Base-by-base conservation (phyloP, 441 rosid genomes). In the Gossypium davidsonii region DNA sequence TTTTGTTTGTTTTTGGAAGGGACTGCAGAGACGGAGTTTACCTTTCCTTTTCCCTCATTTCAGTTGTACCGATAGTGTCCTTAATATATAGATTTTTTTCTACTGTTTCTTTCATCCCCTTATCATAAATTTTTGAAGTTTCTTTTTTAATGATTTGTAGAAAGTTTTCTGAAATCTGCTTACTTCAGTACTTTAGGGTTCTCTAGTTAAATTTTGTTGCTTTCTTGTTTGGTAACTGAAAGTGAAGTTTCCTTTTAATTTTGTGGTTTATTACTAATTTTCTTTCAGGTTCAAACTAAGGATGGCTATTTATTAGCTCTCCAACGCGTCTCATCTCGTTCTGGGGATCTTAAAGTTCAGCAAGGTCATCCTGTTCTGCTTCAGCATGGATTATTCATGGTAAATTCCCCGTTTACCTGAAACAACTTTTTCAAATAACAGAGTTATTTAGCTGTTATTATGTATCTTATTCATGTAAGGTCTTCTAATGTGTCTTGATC, bases 261-360 rank as follows among this genome's bases (percentile, higher is more conserved):
- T 58, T 52, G 18, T 11, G 2, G 26, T 9, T 53, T 53, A 2
- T 12, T 6, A 31, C 44, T 60, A 39, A 57, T 71, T 59, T 42
- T 69, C 31, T 18, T 64, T 72, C 34, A 46, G 98, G 62, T 88
- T 73, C 82, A 88, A 84, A 94, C 98, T 20, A 79, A 82, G 79
- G 98, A 92, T 85, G 97, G 97, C 10, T 94, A 81, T 79, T 70
- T 89, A 81, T 72, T 92, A 62, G 91, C 87, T 77, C 87, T 94
- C 73, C 97, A 92, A 58, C 95, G 97, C 4, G 89, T 94, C n/a
- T 83, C 97, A 1, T 89, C 91, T 14, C 77, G 55, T 71, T 56
- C 71, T 73, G 75, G 59, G 3, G 76, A 79, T 67, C 53, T 78
- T 48, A 66, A 55, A 75, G 70, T 73, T 69, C 74, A 77, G 63